Base-by-base conservation (phyloP, 2,329 filamentous ascomycete species). In the Zymoseptoria passerinii region DNA sequence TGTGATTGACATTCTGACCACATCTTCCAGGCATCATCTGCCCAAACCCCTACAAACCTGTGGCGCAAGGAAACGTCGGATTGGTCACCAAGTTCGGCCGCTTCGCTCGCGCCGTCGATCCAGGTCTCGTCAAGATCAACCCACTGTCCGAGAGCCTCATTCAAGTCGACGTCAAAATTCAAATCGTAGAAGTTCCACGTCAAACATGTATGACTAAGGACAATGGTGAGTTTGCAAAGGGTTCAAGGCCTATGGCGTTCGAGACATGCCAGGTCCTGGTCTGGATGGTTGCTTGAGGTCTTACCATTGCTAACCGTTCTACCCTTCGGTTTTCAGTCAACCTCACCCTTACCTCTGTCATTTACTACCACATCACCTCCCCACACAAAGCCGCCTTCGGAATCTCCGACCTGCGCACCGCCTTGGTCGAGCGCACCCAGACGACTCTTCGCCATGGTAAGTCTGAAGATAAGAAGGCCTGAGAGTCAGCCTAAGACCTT, bases 131-230 rank as follows among this genome's bases (percentile, higher is more conserved):
- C 75, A 95, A 95, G 80, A 86, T 99, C 80, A 99, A 99, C 78
- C 92, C 92, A 2, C 84, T 97, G 56, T 92, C 88, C 69, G 94
- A 99, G 80, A 84, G 81, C 59, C 82, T 99, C 49, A 87, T 90
- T 66, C 90, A 95, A 69, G 88, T 99, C 72, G 94, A 99, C 74
- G 94, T 99, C 78, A 99, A 97, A 85, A 96, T 97, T 68, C 94
- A 99, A 78, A 96, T 96, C 65, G 90, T 95, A 51, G 88, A 99
- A 80, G 94, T 99, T 23, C 92, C 92, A 18, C 86, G 92, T 76
- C 94, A 99, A 77, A 85, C 92, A 62, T 97, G 94, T 81, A 99
- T 99, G 92, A 99, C 94, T 74, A 97, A 97, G 79, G 94, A 99
- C 81, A 99, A 99, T 70, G 23, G 23, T 23, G 23, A 23, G 23